Evolutionary conservation across 805 yeast species (phyloP).

Genomic region (Candida caryicola): DNA sequence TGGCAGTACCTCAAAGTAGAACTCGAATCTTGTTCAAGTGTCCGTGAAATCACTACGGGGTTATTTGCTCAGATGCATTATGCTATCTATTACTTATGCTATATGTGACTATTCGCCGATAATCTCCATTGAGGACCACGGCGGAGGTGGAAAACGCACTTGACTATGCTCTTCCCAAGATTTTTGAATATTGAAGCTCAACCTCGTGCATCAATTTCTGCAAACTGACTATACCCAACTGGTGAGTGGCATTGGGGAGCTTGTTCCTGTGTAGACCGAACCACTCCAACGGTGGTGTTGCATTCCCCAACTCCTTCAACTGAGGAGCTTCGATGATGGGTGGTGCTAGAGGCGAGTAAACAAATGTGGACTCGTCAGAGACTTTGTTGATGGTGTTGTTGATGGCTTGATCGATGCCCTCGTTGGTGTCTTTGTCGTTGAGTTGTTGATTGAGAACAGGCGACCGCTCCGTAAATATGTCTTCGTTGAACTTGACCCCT

Average conservation of each 20-base stretch:
- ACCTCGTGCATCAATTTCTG: conserved; percentile 74
- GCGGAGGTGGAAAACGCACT: no score
- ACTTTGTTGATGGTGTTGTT: conserved; percentile 38
- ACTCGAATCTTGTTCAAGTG: no score
- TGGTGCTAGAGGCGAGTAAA: conserved; percentile 62
- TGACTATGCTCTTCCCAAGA: conserved; percentile 41
- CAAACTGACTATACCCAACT: conserved; percentile 66
- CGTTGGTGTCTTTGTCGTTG: conserved; percentile 18
- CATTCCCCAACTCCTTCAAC: conserved; percentile 87
- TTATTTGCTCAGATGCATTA: no score
- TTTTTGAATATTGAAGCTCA: conserved; percentile 50
- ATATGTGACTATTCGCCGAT: no score
- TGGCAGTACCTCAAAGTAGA: no score
- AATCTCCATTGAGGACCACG: no score
- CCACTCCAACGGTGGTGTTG: conserved; percentile 98
- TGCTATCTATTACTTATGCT: no score
- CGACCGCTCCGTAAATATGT: conserved; percentile 10
- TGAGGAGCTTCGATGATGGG: conserved; percentile 89
- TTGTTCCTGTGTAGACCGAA: conserved; percentile 86
- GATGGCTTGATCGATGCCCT: conserved; percentile 35
- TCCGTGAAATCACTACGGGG: no score
- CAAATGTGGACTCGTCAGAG: conserved; percentile 40
- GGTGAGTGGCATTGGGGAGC: conserved; percentile 86
- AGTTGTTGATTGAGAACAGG: conserved; percentile 14
- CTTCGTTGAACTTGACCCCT: conserved; percentile 28